Evolutionary conservation across 441 rosid genomes (phyloP).

Genomic region (Croton laevigatus): DNA sequence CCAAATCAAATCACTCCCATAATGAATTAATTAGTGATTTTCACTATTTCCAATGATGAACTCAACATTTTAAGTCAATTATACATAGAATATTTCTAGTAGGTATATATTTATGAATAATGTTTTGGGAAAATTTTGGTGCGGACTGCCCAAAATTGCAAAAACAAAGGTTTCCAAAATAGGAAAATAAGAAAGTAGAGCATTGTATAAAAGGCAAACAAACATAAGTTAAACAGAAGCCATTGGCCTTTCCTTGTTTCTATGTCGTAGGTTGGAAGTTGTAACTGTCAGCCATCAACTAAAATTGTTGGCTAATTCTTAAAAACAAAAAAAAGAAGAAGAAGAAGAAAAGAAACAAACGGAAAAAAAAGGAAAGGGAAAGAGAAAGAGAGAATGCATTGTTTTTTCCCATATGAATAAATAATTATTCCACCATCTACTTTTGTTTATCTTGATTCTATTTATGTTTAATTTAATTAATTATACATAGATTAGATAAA

Average conservation of each 20-base stretch:
- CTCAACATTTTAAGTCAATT: too few relatives aligned
- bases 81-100: not conserved
- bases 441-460: too few relatives aligned
- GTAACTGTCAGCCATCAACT: constrained; percentile 29
- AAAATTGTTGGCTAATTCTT: not conserved
- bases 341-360: too few relatives aligned
- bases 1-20: not conserved
- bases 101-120: not conserved
- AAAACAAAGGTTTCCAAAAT: constrained; percentile 27
- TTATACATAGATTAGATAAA: too few relatives aligned
- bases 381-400: too few relatives aligned
- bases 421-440: too few relatives aligned
- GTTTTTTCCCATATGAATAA: too few relatives aligned
- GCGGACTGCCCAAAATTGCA: not conserved
- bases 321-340: not conserved
- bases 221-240: not conserved
- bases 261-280: constrained; percentile 25
- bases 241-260: constrained; percentile 6
- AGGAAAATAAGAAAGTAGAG: not conserved
- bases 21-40: not conserved
- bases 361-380: too few relatives aligned
- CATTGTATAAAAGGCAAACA: not conserved
- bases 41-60: not conserved
- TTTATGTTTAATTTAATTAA: too few relatives aligned
- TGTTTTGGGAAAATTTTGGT: not conserved